A percentile compares a stretch with the other conserved stretches of the same genome.
These are phyloP conservation scores for Colletotrichum caudatum DNA, from an alignment of 2,329 filamentous ascomycete species.

Conservation along the genomic window DNA sequence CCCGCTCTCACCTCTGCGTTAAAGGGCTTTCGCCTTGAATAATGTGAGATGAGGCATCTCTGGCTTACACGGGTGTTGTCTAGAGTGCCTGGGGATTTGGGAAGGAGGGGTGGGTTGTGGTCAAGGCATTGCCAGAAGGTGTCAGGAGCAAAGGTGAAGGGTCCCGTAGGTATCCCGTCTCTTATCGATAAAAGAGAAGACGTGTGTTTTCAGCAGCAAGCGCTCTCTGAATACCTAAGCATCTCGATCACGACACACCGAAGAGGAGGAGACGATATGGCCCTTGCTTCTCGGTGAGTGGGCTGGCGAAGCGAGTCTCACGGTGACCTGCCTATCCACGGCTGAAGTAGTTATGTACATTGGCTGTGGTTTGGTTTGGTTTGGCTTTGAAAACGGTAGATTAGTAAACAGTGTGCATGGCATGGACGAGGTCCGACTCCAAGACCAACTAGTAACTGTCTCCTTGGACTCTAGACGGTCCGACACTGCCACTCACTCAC, in stretches of 20 bases:
- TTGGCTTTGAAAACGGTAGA: not conserved
- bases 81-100: not conserved
- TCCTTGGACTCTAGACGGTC: not conserved
- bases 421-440: conserved; percentile 7
- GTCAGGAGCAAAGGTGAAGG: not conserved
- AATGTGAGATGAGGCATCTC: not conserved
- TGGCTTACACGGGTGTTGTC: not conserved
- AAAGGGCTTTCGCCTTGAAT: not conserved
- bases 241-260: not conserved
- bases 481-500: not conserved
- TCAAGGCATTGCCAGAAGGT: not conserved
- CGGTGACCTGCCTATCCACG: not conserved
- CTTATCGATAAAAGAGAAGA: not conserved
- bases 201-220: not conserved
- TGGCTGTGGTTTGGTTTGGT: not conserved
- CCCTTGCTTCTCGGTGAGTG: conserved; percentile 3
- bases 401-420: not conserved
- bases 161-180: not conserved
- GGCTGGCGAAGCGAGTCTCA: not conserved
- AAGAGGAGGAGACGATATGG: not conserved
- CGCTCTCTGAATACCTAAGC: no score
- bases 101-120: not conserved
- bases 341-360: not conserved
- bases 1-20: not conserved
- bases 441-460: not conserved